phyloP scores from a whole-genome alignment of 2,329 filamentous ascomycete species.

The Calonectria ilicicola region DNA sequence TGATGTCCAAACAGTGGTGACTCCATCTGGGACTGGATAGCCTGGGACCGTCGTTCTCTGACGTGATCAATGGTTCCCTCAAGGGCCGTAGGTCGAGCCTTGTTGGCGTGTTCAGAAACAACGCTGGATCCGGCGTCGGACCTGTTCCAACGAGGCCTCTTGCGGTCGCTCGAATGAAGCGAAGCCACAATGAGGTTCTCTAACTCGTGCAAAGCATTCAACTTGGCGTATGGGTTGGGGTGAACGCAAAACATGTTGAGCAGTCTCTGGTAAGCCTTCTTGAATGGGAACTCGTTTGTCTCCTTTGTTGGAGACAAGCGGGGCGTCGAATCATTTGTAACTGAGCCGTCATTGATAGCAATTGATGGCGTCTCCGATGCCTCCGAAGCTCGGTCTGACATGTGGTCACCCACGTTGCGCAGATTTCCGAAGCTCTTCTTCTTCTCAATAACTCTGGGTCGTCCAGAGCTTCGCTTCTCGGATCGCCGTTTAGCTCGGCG shows the following conservation, averaged over 20 bases:
- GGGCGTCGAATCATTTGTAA: constrained; percentile 42
- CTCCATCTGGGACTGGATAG: constrained; percentile 47
- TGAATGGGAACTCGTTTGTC: constrained; percentile 78
- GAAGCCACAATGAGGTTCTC: constrained; percentile 85
- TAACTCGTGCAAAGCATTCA: constrained; percentile 85
- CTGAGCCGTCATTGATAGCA: constrained; percentile 56
- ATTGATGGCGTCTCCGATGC: constrained; percentile 51
- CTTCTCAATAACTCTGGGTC: constrained; percentile 69
- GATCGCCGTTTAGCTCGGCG: constrained; percentile 56
- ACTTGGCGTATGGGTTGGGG: constrained; percentile 87
- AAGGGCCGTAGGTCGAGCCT: constrained; percentile 59
- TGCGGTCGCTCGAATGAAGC: constrained; percentile 56
- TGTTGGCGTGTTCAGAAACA: constrained; percentile 46
- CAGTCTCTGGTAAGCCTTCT: constrained; percentile 81
- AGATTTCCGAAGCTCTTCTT: constrained; percentile 78
- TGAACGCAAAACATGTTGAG: constrained; percentile 90
- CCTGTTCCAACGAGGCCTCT: constrained; percentile 50
- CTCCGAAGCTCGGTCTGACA: constrained; percentile 51
- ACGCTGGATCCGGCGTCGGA: constrained; percentile 52
- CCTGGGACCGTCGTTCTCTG: constrained; percentile 74
- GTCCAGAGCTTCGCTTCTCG: constrained; percentile 56
- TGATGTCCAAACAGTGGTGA: constrained; percentile 47
- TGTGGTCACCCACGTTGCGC: constrained; percentile 60
- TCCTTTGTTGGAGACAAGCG: constrained; percentile 41
- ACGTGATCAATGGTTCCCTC: constrained; percentile 78